Conservation (phyloP, 2,329 filamentous ascomycete genomes). For the Hortaea werneckii region DNA sequence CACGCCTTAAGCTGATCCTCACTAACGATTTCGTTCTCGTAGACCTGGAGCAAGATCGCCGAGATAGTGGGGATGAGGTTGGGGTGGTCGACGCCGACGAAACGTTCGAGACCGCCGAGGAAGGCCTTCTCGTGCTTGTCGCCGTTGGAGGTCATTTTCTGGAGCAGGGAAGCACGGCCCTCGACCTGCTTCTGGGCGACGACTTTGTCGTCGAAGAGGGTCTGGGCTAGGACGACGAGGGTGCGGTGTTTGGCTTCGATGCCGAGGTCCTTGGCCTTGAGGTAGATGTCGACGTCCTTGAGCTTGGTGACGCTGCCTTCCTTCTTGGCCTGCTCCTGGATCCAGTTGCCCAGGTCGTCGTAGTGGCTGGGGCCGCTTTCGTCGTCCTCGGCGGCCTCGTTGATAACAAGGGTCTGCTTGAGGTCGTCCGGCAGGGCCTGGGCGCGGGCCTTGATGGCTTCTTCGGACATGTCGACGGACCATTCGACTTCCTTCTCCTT, state of each 20-base stretch:
- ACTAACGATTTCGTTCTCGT: slow-evolving; percentile 77
- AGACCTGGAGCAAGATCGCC: slow-evolving; percentile 80
- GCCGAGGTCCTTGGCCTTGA: slow-evolving; percentile 93
- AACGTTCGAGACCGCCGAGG: slow-evolving; percentile 87
- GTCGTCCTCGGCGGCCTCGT: slow-evolving; percentile 66
- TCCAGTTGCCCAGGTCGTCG: slow-evolving; percentile 88
- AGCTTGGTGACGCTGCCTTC: slow-evolving; percentile 66
- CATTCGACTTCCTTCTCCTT: slow-evolving; percentile 79
- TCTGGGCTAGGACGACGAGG: slow-evolving; percentile 81
- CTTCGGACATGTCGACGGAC: slow-evolving; percentile 93
- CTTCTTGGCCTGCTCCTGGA: slow-evolving; percentile 63
- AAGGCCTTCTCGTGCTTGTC: slow-evolving; percentile 94
- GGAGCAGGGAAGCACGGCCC: slow-evolving; percentile 73
- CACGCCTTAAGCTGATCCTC: slow-evolving; percentile 86
- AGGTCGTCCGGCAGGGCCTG: slow-evolving; percentile 89
- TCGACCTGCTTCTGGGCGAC: slow-evolving; percentile 81
- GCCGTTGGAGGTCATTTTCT: slow-evolving; percentile 74
- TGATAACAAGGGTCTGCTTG: slow-evolving; percentile 61
- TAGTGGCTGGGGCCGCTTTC: slow-evolving; percentile 75
- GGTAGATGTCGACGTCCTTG: slow-evolving; percentile 81
- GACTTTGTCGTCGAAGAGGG: slow-evolving; percentile 85
- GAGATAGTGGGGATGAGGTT: slow-evolving; percentile 69
- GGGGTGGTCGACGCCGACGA: slow-evolving; percentile 73
- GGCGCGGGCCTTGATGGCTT: slow-evolving; percentile 87
- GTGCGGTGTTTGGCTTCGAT: slow-evolving; percentile 94